Evolutionary conservation across 805 yeast species (phyloP).

Genomic region (Teunomyces cretensis): DNA sequence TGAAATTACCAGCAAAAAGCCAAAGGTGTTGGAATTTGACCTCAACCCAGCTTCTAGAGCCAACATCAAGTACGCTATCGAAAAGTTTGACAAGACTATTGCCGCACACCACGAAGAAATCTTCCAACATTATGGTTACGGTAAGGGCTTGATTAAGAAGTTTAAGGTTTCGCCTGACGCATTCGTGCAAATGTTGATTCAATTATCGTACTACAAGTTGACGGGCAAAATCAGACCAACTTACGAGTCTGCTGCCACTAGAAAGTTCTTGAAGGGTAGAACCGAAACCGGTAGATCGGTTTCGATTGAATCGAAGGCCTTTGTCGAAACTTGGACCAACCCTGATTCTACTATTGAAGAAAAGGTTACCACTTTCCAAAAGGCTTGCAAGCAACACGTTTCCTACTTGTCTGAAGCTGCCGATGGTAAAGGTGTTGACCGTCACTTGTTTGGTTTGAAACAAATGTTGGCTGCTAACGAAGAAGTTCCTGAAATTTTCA

Average conservation of each 20-base stretch:
- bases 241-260: constrained; percentile 93
- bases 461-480: constrained; percentile 63
- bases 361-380: constrained; percentile 66
- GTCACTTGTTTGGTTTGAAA: constrained; percentile 89
- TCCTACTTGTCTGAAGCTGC: constrained; percentile 73
- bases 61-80: constrained; percentile 56
- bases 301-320: constrained; percentile 63
- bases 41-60: constrained; percentile 50
- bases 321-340: constrained; percentile 74
- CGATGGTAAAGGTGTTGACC: constrained; percentile 86
- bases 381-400: constrained; percentile 74
- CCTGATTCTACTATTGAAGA: constrained; percentile 48
- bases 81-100: constrained; percentile 56
- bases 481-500: constrained; percentile 63
- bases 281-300: constrained; percentile 93
- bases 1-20: constrained; percentile 15
- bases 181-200: constrained; percentile 84
- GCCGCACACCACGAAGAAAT: constrained; percentile 71
- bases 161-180: constrained; percentile 93
- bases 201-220: constrained; percentile 83
- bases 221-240: constrained; percentile 84
- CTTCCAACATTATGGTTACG: constrained; percentile 80
- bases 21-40: constrained; percentile 50
- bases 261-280: constrained; percentile 85
- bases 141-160: constrained; percentile 80